Evolutionary conservation across 495 filamentous ascomycete species (phyloP).

Genomic region (Platismatia glauca): DNA sequence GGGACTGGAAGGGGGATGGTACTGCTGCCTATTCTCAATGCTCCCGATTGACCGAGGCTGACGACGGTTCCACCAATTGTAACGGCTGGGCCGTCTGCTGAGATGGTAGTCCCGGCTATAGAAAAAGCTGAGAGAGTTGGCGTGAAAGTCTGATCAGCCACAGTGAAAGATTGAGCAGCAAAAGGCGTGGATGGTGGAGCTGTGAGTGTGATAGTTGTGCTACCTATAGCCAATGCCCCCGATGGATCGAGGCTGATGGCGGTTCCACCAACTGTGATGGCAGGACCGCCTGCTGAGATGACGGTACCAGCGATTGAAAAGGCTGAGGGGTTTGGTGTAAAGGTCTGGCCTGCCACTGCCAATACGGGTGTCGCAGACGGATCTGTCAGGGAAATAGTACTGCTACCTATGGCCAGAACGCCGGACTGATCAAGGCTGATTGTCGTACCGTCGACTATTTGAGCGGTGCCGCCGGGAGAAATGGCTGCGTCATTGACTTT

Average conservation of each 20-base stretch:
- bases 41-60: not conserved
- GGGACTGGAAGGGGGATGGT: too few species aligned
- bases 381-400: too few species aligned
- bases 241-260: not conserved
- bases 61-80: constrained; percentile 1
- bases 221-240: too few species aligned
- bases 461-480: not conserved
- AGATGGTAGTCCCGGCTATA: constrained; percentile 4
- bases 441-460: constrained; percentile 1
- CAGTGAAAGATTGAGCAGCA: too few species aligned
- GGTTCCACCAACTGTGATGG: not conserved
- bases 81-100: constrained; percentile 9
- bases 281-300: not conserved
- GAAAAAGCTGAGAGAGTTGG: too few species aligned
- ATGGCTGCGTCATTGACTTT: constrained; percentile 11
- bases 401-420: not conserved
- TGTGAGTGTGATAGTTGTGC: too few species aligned
- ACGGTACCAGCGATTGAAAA: not conserved
- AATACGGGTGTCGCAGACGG: not conserved
- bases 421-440: not conserved
- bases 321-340: not conserved
- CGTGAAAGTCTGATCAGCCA: too few species aligned
- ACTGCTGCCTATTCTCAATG: not conserved
- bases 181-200: too few species aligned
- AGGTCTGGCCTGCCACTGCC: not conserved